Conservation (phyloP, 306 rosid genomes). For the Canavalia ensiformis region DNA sequence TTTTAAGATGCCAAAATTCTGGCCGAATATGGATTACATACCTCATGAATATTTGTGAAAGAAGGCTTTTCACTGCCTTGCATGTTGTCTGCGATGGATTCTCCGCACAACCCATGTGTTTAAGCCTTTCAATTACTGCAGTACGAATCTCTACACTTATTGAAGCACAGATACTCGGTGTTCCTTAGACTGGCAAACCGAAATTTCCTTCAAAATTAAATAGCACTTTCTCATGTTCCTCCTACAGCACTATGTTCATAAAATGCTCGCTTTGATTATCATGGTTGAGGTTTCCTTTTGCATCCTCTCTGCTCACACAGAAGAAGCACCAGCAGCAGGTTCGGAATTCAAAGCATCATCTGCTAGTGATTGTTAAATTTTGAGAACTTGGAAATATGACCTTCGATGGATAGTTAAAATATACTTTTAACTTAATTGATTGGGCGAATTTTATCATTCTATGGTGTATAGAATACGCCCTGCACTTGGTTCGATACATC, state of each 20-base stretch:
- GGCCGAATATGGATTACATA: slow-evolving; percentile 8
- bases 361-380: background rate
- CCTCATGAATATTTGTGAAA: slow-evolving; percentile 18
- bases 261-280: slow-evolving; percentile 15
- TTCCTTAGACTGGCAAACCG: slow-evolving; percentile 13
- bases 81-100: background rate
- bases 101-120: background rate
- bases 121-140: slow-evolving; percentile 12
- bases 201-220: slow-evolving; percentile 10
- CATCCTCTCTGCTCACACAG: slow-evolving; percentile 5
- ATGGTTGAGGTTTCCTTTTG: slow-evolving; percentile 9
- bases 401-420: background rate
- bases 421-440: slow-evolving; percentile 3
- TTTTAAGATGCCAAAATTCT: slow-evolving; percentile 9
- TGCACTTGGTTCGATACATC: background rate
- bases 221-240: slow-evolving; percentile 24
- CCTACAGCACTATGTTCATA: background rate
- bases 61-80: slow-evolving; percentile 8
- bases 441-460: slow-evolving; percentile 1
- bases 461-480: background rate
- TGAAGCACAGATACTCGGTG: slow-evolving; percentile 24
- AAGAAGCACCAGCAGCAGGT: slow-evolving; percentile 4
- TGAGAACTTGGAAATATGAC: slow-evolving; percentile 4
- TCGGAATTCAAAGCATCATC: slow-evolving; percentile 19
- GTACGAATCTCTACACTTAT: background rate